phyloP scores from a whole-genome alignment of 2,329 filamentous ascomycete species.

The Fusarium incarnatum region DNA sequence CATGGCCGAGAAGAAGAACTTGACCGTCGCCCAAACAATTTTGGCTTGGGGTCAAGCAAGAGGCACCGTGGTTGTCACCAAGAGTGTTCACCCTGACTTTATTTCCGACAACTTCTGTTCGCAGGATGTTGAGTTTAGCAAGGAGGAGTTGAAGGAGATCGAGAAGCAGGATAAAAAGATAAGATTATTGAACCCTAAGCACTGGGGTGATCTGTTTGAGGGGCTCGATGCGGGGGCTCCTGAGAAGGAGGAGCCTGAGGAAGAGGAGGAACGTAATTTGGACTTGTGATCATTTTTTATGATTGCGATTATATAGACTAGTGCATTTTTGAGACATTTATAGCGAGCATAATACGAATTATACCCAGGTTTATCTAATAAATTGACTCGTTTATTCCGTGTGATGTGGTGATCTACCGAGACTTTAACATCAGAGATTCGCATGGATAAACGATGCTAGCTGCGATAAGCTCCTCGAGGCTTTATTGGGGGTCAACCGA shows the following conservation, averaged over 20 bases:
- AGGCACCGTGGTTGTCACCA: slow-evolving; percentile 37
- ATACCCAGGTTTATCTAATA: background rate
- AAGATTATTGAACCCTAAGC: slow-evolving; percentile 54
- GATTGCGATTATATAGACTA: background rate
- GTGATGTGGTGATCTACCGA: background rate
- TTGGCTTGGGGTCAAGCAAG: slow-evolving; percentile 41
- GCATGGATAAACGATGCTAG: background rate
- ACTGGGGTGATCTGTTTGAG: slow-evolving; percentile 55
- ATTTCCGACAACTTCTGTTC: slow-evolving; percentile 40
- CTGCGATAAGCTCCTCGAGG: background rate
- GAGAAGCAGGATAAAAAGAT: slow-evolving; percentile 45
- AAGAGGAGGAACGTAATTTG: slow-evolving; percentile 25
- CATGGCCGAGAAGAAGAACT: slow-evolving; percentile 36
- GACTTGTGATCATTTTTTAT: slow-evolving; percentile 17
- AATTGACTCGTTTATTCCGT: background rate
- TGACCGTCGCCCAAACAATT: slow-evolving; percentile 38
- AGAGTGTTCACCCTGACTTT: slow-evolving; percentile 36
- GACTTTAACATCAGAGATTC: background rate
- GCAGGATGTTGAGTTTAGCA: slow-evolving; percentile 23
- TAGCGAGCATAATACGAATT: background rate
- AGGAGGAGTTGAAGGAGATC: slow-evolving; percentile 52
- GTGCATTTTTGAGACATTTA: background rate
- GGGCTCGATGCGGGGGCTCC: slow-evolving; percentile 54
- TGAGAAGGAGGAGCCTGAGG: background rate
- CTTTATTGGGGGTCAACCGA: background rate